Evolutionary conservation across 31 red algal genomes (phyloP).

Genomic region (Odonthalia washingtoniensis): DNA sequence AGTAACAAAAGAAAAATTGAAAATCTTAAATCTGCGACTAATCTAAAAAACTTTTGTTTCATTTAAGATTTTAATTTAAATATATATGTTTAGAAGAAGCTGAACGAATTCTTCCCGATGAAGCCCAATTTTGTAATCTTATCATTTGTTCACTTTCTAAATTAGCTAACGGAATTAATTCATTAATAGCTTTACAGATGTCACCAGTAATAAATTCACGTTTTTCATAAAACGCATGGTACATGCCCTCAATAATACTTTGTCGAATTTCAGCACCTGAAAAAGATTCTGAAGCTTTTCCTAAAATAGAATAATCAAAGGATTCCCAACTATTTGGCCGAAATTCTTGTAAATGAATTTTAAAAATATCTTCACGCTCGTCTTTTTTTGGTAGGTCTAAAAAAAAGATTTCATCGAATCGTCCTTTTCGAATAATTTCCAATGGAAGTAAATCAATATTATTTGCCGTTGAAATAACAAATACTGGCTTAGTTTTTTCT

Average conservation of each 20-base stretch:
- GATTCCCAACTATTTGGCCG: neutral
- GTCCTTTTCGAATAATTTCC: conserved; percentile 9
- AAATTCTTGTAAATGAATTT: conserved; percentile 13
- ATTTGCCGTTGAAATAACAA: conserved; percentile 7
- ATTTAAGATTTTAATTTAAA: conserved; percentile 20
- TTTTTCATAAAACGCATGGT: conserved; percentile 10
- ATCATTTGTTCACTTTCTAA: conserved; percentile 12
- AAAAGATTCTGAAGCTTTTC: neutral
- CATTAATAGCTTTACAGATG: neutral
- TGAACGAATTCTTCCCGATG: neutral
- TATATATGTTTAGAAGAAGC: neutral
- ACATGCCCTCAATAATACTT: conserved; percentile 10
- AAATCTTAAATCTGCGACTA: conserved; percentile 22
- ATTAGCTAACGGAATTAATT: conserved; percentile 13
- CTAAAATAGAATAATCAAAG: conserved; percentile 1
- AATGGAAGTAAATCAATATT: neutral
- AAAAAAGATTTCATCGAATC: conserved; percentile 19
- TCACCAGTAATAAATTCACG: conserved; percentile 1
- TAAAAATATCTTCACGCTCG: neutral
- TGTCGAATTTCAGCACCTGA: conserved; percentile 7
- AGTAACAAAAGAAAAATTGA: conserved; percentile 35
- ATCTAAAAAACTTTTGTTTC: conserved; percentile 16
- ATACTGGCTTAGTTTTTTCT: neutral
- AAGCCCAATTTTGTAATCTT: neutral
- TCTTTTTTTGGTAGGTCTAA: neutral